Evolutionary conservation across 2,329 filamentous ascomycete genomes (phyloP).

Genomic region (Tolypocladium tropicale): DNA sequence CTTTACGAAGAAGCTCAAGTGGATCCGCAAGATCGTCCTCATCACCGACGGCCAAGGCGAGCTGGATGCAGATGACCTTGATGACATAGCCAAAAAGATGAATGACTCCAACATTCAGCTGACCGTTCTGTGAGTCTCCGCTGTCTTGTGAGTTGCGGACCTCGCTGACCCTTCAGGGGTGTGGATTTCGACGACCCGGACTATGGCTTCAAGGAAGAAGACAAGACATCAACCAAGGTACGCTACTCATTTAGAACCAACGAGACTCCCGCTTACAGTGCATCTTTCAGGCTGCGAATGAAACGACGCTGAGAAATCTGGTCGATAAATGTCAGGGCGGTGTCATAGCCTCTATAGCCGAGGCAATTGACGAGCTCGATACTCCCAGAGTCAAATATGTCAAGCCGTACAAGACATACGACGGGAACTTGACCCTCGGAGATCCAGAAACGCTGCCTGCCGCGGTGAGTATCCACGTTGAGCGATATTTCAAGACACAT

Average conservation of each 20-base stretch:
- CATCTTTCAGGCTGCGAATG: conserved; percentile 45
- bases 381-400: conserved; percentile 66
- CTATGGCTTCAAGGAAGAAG: conserved; percentile 85
- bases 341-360: conserved; percentile 71
- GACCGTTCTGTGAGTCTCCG: conserved; percentile 56
- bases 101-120: conserved; percentile 70
- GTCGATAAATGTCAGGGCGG: conserved; percentile 58
- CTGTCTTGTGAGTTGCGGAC: background rate
- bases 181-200: conserved; percentile 90
- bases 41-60: conserved; percentile 70
- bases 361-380: conserved; percentile 72
- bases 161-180: conserved; percentile 44
- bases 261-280: background rate
- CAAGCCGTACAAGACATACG: conserved; percentile 70
- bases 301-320: conserved; percentile 54
- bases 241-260: no score
- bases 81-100: conserved; percentile 62
- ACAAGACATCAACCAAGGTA: conserved; percentile 64
- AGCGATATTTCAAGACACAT: conserved; percentile 83
- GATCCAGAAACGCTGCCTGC: conserved; percentile 62
- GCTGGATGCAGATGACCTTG: conserved; percentile 63
- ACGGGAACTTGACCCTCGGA: conserved; percentile 70
- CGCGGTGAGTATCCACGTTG: conserved; percentile 73
- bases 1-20: conserved; percentile 75
- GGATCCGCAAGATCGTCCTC: conserved; percentile 68